These are phyloP conservation scores for Beauveria australis DNA, from an alignment of 2,329 filamentous ascomycete genomes.

Conservation along the genomic window DNA sequence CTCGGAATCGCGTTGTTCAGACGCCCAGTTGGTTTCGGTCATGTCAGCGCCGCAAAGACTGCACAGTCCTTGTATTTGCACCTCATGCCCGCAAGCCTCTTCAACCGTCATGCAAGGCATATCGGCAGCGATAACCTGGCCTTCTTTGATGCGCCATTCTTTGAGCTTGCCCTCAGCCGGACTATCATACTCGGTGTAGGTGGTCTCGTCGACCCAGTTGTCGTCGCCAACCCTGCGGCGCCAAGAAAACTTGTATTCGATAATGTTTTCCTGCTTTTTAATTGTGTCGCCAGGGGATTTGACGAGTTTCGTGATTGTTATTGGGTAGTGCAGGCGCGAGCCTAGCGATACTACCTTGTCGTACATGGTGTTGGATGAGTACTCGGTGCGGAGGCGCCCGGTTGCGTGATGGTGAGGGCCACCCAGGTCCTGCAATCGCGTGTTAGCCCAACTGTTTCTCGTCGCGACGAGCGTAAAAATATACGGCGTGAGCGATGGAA, in stretches of 20 bases:
- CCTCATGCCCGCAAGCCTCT: constrained; percentile 82
- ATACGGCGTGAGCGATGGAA: not conserved
- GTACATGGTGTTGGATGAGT: constrained; percentile 22
- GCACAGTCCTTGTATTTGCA: constrained; percentile 87
- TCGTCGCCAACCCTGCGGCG: constrained; percentile 67
- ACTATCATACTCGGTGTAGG: constrained; percentile 69
- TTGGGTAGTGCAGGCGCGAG: constrained; percentile 75
- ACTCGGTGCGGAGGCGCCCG: constrained; percentile 1
- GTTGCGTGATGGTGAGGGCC: not conserved
- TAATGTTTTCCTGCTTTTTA: constrained; percentile 65
- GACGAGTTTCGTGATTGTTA: constrained; percentile 80
- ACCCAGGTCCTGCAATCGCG: not conserved
- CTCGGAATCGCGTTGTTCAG: constrained; percentile 66
- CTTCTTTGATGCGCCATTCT: constrained; percentile 66
- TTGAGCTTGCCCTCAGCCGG: constrained; percentile 72
- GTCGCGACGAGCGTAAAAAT: not conserved
- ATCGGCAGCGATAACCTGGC: constrained; percentile 53
- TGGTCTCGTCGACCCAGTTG: constrained; percentile 54
- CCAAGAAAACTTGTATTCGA: constrained; percentile 82
- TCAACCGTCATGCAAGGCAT: constrained; percentile 65
- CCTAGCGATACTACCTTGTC: constrained; percentile 42
- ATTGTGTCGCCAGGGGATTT: constrained; percentile 69
- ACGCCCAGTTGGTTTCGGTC: constrained; percentile 82
- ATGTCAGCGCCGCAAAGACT: constrained; percentile 92
- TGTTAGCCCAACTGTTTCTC: not conserved